These are phyloP conservation scores for Neurospora hispaniola DNA, from an alignment of 495 filamentous ascomycete genomes.

Conservation along the genomic window DNA sequence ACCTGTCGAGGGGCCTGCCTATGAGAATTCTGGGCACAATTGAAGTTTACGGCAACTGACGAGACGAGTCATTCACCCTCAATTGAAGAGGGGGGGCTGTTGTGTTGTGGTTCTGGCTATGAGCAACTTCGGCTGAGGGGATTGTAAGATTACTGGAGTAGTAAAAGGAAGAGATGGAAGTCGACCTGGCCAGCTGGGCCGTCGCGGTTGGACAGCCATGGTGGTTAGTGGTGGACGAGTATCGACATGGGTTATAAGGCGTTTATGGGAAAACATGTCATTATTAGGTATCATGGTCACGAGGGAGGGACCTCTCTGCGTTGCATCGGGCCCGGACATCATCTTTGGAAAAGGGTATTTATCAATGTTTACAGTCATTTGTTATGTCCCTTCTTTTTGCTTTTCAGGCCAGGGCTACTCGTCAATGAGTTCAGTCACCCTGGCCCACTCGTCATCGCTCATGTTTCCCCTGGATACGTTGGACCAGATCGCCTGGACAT, in stretches of 20 bases:
- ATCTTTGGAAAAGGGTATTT: not conserved
- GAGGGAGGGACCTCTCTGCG: not conserved
- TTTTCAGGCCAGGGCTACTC: not conserved
- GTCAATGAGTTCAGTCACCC: constrained; percentile 38
- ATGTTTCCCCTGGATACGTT: constrained; percentile 42
- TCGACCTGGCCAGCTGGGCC: not conserved
- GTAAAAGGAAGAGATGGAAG: not conserved
- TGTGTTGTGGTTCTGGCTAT: not conserved
- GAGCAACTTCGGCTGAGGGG: not conserved
- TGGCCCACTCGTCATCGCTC: constrained; percentile 36
- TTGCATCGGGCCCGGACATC: not conserved
- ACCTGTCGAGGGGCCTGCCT: no score
- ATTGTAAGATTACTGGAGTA: not conserved
- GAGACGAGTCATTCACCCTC: not conserved
- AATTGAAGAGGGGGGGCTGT: not conserved
- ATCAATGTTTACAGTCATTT: constrained; percentile 7
- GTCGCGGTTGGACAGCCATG: not conserved
- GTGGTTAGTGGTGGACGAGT: not conserved
- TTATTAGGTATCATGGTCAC: not conserved
- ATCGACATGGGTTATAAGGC: not conserved
- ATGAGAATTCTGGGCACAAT: no score
- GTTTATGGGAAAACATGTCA: not conserved
- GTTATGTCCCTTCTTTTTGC: not conserved
- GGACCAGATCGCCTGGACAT: constrained; percentile 58
- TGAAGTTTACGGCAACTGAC: not conserved